Evolutionary conservation across 768 basidiomycete genomes (phyloP).

Genomic region (Boletus tylopilopsis): DNA sequence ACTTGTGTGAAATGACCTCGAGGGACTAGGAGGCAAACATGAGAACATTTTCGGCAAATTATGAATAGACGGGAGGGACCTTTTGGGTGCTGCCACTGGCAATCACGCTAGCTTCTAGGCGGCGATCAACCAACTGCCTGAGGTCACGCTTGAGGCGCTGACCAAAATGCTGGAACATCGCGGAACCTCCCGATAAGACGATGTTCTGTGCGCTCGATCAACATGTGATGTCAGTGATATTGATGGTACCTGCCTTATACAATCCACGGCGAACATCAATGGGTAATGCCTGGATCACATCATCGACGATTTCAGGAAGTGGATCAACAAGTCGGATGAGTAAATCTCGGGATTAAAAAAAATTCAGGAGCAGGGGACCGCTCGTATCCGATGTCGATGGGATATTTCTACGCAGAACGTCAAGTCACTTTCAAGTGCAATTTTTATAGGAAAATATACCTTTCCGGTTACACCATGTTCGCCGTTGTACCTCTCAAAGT

Average conservation of each 20-base stretch:
- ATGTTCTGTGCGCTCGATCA: slow-evolving; percentile 68
- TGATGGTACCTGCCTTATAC: slow-evolving; percentile 70
- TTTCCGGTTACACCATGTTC: slow-evolving; percentile 91
- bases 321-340: slow-evolving; percentile 98
- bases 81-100: slow-evolving; percentile 73
- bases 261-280: slow-evolving; percentile 96
- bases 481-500: slow-evolving; percentile 90
- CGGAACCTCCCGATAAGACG: slow-evolving; percentile 93
- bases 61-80: slow-evolving; percentile 44
- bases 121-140: slow-evolving; percentile 88
- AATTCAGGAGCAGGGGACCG: slow-evolving; percentile 99
- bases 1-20: slow-evolving; percentile 97
- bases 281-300: slow-evolving; percentile 91
- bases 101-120: slow-evolving; percentile 73
- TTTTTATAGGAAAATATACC: slow-evolving; percentile 42
- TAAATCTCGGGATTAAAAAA: slow-evolving; percentile 99
- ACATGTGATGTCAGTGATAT: background rate
- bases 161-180: slow-evolving; percentile 99
- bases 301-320: slow-evolving; percentile 92
- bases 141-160: slow-evolving; percentile 93
- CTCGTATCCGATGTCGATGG: slow-evolving; percentile 94
- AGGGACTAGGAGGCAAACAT: slow-evolving; percentile 60
- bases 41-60: background rate
- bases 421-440: slow-evolving; percentile 6
- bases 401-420: slow-evolving; percentile 66